Base-by-base conservation (phyloP, 805 yeast species). In the Candida coquimbonensis region DNA sequence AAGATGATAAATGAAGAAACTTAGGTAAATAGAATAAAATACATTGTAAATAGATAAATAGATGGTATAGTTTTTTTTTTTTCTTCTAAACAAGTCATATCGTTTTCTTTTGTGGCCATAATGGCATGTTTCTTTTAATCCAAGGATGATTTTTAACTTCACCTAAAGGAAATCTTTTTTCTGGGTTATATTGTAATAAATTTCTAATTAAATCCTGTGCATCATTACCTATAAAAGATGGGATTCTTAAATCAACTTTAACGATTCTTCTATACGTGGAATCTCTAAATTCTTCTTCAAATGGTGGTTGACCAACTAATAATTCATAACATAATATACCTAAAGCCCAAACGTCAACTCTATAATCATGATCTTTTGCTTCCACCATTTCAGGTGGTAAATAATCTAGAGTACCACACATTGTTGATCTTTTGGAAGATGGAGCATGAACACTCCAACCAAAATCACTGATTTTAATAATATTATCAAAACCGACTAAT, bases 351-450 rank as follows among this genome's bases (percentile, higher is more conserved):
- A 84, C 75, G 61, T 91, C 99, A 0, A 88, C 96, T 43, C 73
- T 73, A 44, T 73, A 74, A 54, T 85, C 91, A 56, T 91, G 93
- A 11, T 81, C 85, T 54, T 77, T 80, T 1, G 86, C 81, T 50
- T 84, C 93, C 7, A 91, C 87, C 85, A 93, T 82, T 65, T 91
- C 99, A 8, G 99, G 99, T 0, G 98, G 95, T 14, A 93, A 66
- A 56, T 91, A 91, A 64, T 93, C 98, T 36, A 91, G 69, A 0
- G 99, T 93, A 0, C 99, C 98, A 65, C 98, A 93, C 69, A 93
- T 76, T 0, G 98, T 91, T 14, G 80, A 72, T 56, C 96, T 69
- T 50, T 77, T 75, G 0, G 72, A 66, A 0, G 75, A 66, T 1
- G 79, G 78, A 0, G 85, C 74, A 53, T 80, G 51, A 3, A 90